Conservation (phyloP, 192 early-diverging fungal species). For the Piromyces finnis region DNA sequence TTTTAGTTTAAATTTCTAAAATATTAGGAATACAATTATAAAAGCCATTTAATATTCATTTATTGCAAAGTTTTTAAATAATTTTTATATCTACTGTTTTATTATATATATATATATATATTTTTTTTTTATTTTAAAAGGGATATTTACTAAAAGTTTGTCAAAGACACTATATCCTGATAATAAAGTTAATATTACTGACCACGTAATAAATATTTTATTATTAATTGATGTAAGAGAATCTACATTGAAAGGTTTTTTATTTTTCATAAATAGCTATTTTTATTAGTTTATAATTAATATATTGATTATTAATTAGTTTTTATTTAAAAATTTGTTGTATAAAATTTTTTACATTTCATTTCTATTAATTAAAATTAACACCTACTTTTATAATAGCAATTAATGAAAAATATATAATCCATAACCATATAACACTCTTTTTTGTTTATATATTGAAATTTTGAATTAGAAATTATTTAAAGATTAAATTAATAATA, state of each 20-base stretch:
- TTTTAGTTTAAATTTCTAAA: background rate
- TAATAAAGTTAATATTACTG: background rate
- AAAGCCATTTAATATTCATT: too few species aligned
- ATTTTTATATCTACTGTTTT: background rate
- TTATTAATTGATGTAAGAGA: background rate
- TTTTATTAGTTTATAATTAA: background rate
- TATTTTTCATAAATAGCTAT: background rate
- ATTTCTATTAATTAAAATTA: too few species aligned
- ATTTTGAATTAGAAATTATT: too few species aligned
- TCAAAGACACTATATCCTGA: background rate
- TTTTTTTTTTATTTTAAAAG: background rate
- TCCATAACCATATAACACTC: background rate
- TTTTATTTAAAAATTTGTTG: too few species aligned
- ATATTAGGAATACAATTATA: background rate
- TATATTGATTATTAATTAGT: too few species aligned
- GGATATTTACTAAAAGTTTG: background rate
- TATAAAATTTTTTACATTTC: too few species aligned
- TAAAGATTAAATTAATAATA: too few species aligned
- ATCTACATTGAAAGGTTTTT: background rate
- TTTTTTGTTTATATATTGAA: background rate
- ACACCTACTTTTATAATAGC: background rate
- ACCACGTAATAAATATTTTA: background rate
- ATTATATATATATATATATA: background rate
- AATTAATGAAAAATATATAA: background rate
- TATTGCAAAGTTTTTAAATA: too few species aligned